Evolutionary conservation across 768 basidiomycete species (phyloP).

Genomic region (Tylopilus plumbeoviolaceoides): DNA sequence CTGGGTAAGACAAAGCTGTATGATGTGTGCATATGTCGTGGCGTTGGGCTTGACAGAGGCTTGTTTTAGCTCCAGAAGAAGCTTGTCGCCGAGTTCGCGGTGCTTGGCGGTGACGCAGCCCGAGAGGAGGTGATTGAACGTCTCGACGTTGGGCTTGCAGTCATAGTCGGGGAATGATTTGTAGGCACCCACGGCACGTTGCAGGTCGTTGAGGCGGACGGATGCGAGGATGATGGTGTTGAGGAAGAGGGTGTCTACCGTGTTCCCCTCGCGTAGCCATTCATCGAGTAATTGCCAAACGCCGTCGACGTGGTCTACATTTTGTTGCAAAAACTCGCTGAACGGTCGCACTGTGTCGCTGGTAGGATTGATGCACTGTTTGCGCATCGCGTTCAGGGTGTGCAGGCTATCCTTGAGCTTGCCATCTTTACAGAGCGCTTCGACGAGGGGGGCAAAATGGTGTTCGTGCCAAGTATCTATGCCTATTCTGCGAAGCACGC

Average conservation of each 20-base stretch:
- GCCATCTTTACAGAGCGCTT: constrained; percentile 59
- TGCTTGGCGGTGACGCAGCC: constrained; percentile 60
- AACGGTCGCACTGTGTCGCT: constrained; percentile 53
- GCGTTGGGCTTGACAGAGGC: constrained; percentile 51
- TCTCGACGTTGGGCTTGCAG: constrained; percentile 54
- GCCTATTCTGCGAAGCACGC: constrained; percentile 46
- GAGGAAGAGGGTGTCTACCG: constrained; percentile 54
- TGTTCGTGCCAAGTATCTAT: constrained; percentile 55
- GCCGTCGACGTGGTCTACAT: constrained; percentile 54
- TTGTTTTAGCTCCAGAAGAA: constrained; percentile 64
- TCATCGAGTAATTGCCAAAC: constrained; percentile 63
- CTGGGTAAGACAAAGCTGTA: constrained; percentile 68
- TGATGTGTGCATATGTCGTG: constrained; percentile 62
- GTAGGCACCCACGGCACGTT: constrained; percentile 77
- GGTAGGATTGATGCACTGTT: constrained; percentile 45
- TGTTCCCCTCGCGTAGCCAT: constrained; percentile 48
- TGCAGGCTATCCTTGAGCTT: constrained; percentile 61
- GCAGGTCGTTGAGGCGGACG: constrained; percentile 57
- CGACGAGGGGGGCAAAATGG: constrained; percentile 75
- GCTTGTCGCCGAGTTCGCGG: constrained; percentile 61
- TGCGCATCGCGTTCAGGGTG: constrained; percentile 57
- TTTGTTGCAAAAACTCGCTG: constrained; percentile 41
- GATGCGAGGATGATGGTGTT: constrained; percentile 67
- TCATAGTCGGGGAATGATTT: constrained; percentile 54
- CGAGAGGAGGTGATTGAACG: constrained; percentile 65